Percentiles rank a stretch among this genome's conserved stretches.
Conservation (phyloP, 176 grass and related monocot species). For the Carex cristatella region DNA sequence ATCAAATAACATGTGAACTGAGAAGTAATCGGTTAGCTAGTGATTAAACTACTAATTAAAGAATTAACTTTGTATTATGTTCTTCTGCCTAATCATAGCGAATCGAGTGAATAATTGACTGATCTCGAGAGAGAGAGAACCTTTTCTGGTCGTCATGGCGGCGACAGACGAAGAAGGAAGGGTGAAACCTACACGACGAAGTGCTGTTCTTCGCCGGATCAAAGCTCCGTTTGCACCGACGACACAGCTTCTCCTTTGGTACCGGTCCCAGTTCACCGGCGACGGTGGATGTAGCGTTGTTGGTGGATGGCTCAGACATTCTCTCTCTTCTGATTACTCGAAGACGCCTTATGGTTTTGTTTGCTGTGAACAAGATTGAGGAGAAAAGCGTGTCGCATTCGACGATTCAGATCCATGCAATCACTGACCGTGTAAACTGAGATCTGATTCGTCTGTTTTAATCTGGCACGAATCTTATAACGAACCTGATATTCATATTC, state of each 20-base stretch:
- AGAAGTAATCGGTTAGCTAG: neutral
- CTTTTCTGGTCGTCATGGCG: slow-evolving; percentile 93
- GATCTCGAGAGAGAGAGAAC: neutral
- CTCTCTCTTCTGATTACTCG: neutral
- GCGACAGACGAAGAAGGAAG: slow-evolving; percentile 75
- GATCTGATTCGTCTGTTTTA: too few species aligned
- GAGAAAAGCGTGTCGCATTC: neutral
- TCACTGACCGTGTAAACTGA: too few species aligned
- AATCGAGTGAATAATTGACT: neutral
- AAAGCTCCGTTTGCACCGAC: slow-evolving; percentile 51
- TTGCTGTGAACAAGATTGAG: neutral
- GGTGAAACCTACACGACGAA: slow-evolving; percentile 72
- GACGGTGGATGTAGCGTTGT: neutral
- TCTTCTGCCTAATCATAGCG: neutral
- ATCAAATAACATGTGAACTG: neutral
- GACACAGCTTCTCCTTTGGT: slow-evolving; percentile 40
- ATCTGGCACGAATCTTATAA: too few species aligned
- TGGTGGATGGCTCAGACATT: neutral
- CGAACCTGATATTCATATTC: too few species aligned
- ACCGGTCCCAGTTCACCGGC: neutral
- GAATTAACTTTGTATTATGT: too few species aligned
- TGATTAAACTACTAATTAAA: neutral
- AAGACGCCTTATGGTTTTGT: neutral
- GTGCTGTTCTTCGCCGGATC: slow-evolving; percentile 36
- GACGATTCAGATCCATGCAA: too few species aligned